Conservation (phyloP, 805 yeast genomes). For the Maudiozyma pseudohumilis region DNA sequence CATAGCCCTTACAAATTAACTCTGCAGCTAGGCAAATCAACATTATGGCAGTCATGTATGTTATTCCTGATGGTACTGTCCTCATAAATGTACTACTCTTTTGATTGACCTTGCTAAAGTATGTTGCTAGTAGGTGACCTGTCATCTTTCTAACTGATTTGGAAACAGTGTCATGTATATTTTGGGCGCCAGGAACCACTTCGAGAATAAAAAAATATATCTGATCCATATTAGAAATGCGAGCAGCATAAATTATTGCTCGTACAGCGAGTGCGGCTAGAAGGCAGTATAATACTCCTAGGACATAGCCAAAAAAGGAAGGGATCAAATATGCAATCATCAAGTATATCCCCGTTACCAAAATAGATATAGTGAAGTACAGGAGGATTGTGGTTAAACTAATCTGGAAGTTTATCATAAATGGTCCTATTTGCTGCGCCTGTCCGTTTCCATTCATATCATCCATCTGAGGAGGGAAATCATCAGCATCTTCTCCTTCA, state of each 20-base stretch:
- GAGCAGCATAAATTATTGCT: conserved; percentile 3
- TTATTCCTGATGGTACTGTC: conserved; percentile 22
- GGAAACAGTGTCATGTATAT: neutral
- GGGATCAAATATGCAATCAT: conserved; percentile 40
- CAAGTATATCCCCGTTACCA: conserved; percentile 29
- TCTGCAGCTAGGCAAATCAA: conserved; percentile 20
- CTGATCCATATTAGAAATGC: conserved; percentile 4
- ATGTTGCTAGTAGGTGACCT: neutral
- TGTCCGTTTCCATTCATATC: conserved; percentile 4
- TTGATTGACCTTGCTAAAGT: conserved; percentile 4
- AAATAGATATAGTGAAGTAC: conserved; percentile 23
- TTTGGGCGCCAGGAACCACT: conserved; percentile 4
- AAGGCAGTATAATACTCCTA: conserved; percentile 9
- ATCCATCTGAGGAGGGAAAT: neutral
- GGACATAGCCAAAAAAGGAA: conserved; percentile 34
- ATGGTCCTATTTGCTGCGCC: conserved; percentile 18
- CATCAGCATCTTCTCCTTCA: neutral
- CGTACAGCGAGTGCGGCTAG: neutral
- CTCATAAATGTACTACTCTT: conserved; percentile 18
- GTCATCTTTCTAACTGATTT: too few species aligned
- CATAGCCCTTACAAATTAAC: conserved; percentile 18
- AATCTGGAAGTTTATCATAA: conserved; percentile 20
- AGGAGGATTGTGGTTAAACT: conserved; percentile 16
- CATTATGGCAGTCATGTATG: conserved; percentile 19
- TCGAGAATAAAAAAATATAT: conserved; percentile 4